Evolutionary conservation across 2,329 filamentous ascomycete genomes (phyloP).

Genomic region (Aspergillus chevalieri): DNA sequence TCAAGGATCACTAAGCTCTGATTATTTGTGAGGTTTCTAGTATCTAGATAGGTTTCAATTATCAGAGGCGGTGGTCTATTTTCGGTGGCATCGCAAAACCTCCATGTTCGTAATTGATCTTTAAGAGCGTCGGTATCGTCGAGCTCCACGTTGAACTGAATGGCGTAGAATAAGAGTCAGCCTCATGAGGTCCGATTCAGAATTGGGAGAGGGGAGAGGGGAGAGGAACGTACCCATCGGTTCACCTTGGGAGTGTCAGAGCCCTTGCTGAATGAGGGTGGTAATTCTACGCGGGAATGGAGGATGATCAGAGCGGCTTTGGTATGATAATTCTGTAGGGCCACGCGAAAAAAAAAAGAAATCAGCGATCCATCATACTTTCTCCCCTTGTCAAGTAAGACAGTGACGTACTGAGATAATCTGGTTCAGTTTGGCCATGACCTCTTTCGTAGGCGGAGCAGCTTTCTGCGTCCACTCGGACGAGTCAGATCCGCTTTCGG

Average conservation of each 20-base stretch:
- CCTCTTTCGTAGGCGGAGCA: constrained; percentile 56
- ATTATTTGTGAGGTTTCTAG: constrained; percentile 68
- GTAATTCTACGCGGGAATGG: constrained; percentile 69
- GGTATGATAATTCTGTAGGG: constrained; percentile 73
- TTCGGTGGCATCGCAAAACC: constrained; percentile 67
- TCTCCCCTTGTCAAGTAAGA: constrained; percentile 2
- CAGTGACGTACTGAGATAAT: constrained; percentile 69
- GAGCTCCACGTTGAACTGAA: constrained; percentile 87
- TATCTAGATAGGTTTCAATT: constrained; percentile 85
- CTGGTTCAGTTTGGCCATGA: constrained; percentile 76
- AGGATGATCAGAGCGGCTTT: constrained; percentile 82
- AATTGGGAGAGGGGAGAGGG: not conserved
- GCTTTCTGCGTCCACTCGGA: constrained; percentile 36
- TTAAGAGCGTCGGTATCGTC: constrained; percentile 85
- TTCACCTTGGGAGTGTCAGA: constrained; percentile 62
- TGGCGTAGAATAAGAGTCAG: not conserved
- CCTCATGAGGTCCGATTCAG: not conserved
- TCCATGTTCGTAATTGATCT: constrained; percentile 78
- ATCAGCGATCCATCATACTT: constrained; percentile 24
- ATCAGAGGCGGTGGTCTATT: constrained; percentile 75
- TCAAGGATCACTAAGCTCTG: constrained; percentile 85
- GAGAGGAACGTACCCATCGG: constrained; percentile 66
- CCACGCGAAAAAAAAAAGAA: constrained; percentile 3
- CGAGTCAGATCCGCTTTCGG: constrained; percentile 44
- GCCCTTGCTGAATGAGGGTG: constrained; percentile 51